Evolutionary conservation across 495 filamentous ascomycete genomes (phyloP), one percentile per base, ranked within the genome.

Genomic region (Penicillium maclennaniae): DNA sequence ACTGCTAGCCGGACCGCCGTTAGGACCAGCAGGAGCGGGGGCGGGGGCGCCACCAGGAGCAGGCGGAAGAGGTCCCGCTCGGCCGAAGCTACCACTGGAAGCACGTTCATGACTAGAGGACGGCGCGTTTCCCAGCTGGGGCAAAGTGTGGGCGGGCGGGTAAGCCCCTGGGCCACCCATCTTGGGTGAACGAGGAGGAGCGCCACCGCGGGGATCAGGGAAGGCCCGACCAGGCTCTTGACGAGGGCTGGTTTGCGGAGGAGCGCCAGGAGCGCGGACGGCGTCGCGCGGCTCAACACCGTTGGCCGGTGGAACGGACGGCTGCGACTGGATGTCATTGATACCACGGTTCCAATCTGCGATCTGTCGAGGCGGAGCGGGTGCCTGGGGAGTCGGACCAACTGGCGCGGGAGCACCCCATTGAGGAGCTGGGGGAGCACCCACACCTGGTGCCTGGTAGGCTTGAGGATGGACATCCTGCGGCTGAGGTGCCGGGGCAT

Each of bases 381-480:
- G 84, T 27, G 80, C 78, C 46, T 85, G 80, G 14, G 80, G 79
- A 54, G 86, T 77, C 14, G 78, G 76, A 43, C 83, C 81, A 52
- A 84, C 84, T 21, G 78, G 82, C 61, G 78, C 83, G 34, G 82
- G 84, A 43, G 83, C 80, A 45, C 84, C 86, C 90, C 90, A 97
- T 62, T 96, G 89, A 50, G 91, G 92, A 23, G 87, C 89, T 10
- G 88, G 86, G 37, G 87, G 86, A 10, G 76, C 81, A 38, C 83
- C 82, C 26, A 85, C 81, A 26, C 88, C 87, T 46, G 84, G 75
- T 41, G 80, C 79, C 62, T 91, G 87, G 60, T 95, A 92, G 19
- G 88, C 86, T 62, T 91, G 87, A 34, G 89, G 89, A 53, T 88
- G 86, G n/a, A 91, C 87, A 68, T 92, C 88, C 68, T 91, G 88